Conservation (phyloP, 441 rosid species). For the Erodium chrysanthum region DNA sequence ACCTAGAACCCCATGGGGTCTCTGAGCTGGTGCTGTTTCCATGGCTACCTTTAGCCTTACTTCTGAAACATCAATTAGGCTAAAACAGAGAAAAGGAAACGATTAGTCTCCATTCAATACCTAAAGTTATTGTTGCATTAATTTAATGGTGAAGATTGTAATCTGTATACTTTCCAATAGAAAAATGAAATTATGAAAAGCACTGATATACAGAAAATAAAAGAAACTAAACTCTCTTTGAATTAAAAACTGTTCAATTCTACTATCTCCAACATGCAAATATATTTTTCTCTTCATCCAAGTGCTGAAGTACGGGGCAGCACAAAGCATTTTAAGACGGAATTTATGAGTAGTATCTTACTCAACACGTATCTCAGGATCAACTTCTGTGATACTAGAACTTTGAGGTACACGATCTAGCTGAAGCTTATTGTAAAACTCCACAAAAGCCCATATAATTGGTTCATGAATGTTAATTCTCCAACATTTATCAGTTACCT, state of each 20-base stretch:
- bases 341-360: constrained; percentile 32
- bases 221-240: neutral
- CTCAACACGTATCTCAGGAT: constrained; percentile 93
- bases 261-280: neutral
- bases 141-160: neutral
- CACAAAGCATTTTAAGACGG: neutral
- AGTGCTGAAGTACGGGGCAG: neutral
- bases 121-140: constrained; percentile 1
- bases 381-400: constrained; percentile 69
- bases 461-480: constrained; percentile 94
- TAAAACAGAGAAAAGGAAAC: constrained; percentile 27
- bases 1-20: constrained; percentile 93
- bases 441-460: constrained; percentile 78
- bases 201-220: neutral
- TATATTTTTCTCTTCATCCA: neutral
- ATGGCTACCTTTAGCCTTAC: constrained; percentile 78
- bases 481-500: constrained; percentile 89
- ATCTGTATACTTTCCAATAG: neutral
- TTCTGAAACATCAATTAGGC: constrained; percentile 96
- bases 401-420: constrained; percentile 67
- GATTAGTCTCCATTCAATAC: constrained; percentile 8
- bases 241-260: neutral
- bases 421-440: constrained; percentile 78
- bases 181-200: neutral
- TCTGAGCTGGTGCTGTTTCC: constrained; percentile 87